phyloP scores from a whole-genome alignment of 2,329 filamentous ascomycete genomes.

The Microdochium nivale region DNA sequence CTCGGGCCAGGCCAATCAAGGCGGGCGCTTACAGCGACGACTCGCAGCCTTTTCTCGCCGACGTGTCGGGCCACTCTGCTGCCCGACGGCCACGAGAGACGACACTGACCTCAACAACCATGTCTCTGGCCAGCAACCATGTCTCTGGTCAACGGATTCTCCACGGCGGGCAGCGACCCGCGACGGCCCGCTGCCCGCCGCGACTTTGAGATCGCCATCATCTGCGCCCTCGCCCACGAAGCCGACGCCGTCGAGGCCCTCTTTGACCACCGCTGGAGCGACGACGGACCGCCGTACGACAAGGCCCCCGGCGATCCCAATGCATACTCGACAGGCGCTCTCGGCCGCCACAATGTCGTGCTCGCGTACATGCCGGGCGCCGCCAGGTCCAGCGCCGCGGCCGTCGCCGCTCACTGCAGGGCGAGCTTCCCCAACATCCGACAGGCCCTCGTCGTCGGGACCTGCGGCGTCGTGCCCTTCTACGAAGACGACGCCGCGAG shows the following conservation, averaged over 20 bases:
- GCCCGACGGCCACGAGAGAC: too few species aligned
- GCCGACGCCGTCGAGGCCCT: slow-evolving; percentile 12
- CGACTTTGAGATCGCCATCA: slow-evolving; percentile 18
- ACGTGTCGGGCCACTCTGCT: too few species aligned
- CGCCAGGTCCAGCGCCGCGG: slow-evolving; percentile 13
- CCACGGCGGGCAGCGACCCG: not conserved
- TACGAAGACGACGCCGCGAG: not conserved
- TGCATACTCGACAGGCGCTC: slow-evolving; percentile 15
- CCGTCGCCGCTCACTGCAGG: slow-evolving; percentile 4
- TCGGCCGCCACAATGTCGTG: slow-evolving; percentile 18
- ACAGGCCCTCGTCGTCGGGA: slow-evolving; percentile 9
- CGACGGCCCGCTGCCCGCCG: slow-evolving; percentile 4
- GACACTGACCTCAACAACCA: too few species aligned
- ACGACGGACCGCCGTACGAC: slow-evolving; percentile 9
- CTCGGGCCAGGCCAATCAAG: too few species aligned
- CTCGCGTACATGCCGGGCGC: slow-evolving; percentile 17
- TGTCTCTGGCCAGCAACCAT: too few species aligned
- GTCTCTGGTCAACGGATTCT: too few species aligned
- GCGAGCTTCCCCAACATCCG: slow-evolving; percentile 8
- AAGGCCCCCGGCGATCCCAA: slow-evolving; percentile 16
- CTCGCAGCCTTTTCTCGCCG: too few species aligned
- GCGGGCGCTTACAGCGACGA: too few species aligned
- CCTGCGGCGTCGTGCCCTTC: slow-evolving; percentile 12
- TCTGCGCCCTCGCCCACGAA: slow-evolving; percentile 20
- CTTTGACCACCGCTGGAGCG: slow-evolving; percentile 16